phyloP scores from a whole-genome alignment of 371 early-diverging fungal genomes.

The Mortierella sp. region DNA sequence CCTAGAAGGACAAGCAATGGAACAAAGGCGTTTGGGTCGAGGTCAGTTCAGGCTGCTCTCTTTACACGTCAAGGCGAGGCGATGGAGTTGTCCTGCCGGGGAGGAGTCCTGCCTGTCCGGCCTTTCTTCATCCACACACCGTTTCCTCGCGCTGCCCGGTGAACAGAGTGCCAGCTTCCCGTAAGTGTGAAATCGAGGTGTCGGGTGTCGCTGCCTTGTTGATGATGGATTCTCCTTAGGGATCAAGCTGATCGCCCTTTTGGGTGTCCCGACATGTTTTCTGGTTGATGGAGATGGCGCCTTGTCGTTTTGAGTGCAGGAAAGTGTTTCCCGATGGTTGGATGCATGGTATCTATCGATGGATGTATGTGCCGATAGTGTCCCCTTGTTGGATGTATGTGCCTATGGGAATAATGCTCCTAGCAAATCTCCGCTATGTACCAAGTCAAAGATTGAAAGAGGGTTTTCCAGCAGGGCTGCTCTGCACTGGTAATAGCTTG shows the following conservation, averaged over 20 bases:
- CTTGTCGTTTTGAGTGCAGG: neutral
- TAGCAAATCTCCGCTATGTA: constrained; percentile 22
- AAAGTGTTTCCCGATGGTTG: neutral
- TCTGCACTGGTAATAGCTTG: constrained; percentile 1
- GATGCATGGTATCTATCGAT: neutral
- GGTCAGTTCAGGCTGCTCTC: constrained; percentile 10
- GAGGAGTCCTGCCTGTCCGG: neutral
- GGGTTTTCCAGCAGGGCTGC: constrained; percentile 29
- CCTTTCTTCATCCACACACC: neutral
- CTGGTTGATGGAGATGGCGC: neutral
- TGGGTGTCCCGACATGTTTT: neutral
- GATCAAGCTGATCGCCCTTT: neutral
- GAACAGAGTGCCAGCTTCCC: neutral
- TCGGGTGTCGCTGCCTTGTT: neutral
- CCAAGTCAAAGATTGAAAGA: constrained; percentile 59
- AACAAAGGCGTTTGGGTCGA: constrained; percentile 6
- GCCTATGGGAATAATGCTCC: neutral
- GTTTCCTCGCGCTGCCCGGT: neutral
- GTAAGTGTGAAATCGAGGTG: neutral
- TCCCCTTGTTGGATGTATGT: neutral
- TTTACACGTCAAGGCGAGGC: neutral
- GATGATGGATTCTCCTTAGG: constrained; percentile 1
- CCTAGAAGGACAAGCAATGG: constrained; percentile 18
- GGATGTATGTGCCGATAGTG: neutral
- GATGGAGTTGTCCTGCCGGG: neutral